A percentile compares a stretch with the other conserved stretches of the same genome.
phyloP scores from a whole-genome alignment of 2,329 filamentous ascomycete species.

The Colletotrichum echinochloae region DNA sequence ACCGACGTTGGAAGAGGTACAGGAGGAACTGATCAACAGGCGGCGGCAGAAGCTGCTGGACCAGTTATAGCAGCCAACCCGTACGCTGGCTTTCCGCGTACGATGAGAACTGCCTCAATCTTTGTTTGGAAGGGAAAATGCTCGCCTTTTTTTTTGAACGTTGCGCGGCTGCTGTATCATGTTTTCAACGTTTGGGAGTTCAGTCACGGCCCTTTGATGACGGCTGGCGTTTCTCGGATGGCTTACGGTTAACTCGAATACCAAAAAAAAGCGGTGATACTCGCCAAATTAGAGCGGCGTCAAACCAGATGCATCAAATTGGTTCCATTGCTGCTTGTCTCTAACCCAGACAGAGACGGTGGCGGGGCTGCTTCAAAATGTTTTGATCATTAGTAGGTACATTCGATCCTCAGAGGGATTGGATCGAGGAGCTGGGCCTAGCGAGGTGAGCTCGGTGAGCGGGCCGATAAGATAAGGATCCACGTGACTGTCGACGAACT shows the following conservation, averaged over 20 bases:
- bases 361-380: not conserved
- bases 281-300: not conserved
- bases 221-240: constrained; percentile 35
- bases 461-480: constrained; percentile 5
- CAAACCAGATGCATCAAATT: not conserved
- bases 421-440: not conserved
- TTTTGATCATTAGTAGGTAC: not conserved
- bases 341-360: too few species aligned
- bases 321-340: not conserved
- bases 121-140: not conserved
- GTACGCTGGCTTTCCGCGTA: constrained; percentile 6
- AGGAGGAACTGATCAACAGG: constrained; percentile 90
- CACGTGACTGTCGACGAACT: constrained; percentile 24
- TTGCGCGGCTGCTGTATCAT: constrained; percentile 27
- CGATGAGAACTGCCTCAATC: constrained; percentile 5
- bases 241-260: constrained; percentile 29
- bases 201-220: constrained; percentile 26
- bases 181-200: constrained; percentile 31
- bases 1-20: constrained; percentile 91
- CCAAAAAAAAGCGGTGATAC: constrained; percentile 34
- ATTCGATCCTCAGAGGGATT: not conserved
- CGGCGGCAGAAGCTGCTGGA: constrained; percentile 86
- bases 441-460: constrained; percentile 1
- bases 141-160: not conserved
- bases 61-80: constrained; percentile 66